Conservation (phyloP, 768 basidiomycete genomes). For the Naganishia randhawae region DNA sequence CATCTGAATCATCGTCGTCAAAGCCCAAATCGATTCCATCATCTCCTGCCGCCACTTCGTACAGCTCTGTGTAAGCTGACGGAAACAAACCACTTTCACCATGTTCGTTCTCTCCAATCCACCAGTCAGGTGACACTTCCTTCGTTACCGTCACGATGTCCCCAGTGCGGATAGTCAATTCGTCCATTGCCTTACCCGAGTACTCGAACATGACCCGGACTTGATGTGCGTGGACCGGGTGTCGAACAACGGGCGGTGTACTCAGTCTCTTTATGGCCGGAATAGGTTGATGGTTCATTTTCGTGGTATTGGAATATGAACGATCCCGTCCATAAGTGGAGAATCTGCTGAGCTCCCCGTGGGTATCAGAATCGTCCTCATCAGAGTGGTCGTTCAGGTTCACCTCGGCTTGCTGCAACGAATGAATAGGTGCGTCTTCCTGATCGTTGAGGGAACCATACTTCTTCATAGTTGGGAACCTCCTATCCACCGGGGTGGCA, state of each 20-base stretch:
- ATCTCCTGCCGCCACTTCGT: conserved; percentile 21
- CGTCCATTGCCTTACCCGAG: conserved; percentile 64
- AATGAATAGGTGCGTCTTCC: conserved; percentile 27
- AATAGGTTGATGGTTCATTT: conserved; percentile 13
- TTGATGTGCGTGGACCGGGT: background rate
- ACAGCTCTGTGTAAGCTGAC: conserved; percentile 64
- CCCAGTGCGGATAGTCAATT: conserved; percentile 69
- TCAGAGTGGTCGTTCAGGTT: conserved; percentile 7
- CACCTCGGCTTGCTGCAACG: background rate
- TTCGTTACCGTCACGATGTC: conserved; percentile 71
- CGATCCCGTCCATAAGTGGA: conserved; percentile 9
- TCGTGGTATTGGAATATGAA: conserved; percentile 13
- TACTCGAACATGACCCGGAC: conserved; percentile 75
- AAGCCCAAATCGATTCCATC: conserved; percentile 1
- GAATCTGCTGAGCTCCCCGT: conserved; percentile 1
- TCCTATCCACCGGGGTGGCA: conserved; percentile 3
- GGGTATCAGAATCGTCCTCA: conserved; percentile 9
- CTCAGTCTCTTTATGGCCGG: background rate
- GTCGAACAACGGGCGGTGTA: background rate
- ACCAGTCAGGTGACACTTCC: conserved; percentile 85
- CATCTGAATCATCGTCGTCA: background rate
- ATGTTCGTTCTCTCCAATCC: conserved; percentile 68
- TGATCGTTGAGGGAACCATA: conserved; percentile 36
- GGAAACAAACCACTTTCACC: conserved; percentile 79
- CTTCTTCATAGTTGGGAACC: conserved; percentile 31